phyloP scores from a whole-genome alignment of 805 yeast species.

The Wickerhamomyces queroliae region DNA sequence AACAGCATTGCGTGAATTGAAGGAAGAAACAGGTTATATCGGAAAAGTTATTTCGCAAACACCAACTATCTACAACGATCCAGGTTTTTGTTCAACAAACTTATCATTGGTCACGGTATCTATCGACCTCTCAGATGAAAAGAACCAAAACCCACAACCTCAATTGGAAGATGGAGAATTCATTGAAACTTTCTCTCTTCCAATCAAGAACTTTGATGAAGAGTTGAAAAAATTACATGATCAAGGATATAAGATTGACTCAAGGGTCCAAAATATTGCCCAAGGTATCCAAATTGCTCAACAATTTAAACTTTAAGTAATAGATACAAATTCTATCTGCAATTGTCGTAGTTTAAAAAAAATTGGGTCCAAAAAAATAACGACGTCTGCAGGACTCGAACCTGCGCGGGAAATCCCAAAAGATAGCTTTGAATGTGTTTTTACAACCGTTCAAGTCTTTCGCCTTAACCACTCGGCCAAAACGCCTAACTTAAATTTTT shows the following conservation, averaged over 20 bases:
- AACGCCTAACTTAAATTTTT: constrained; percentile 10
- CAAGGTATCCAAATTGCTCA: constrained; percentile 66
- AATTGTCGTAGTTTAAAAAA: background rate
- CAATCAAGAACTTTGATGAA: constrained; percentile 51
- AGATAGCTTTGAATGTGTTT: constrained; percentile 17
- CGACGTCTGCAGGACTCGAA: constrained; percentile 26
- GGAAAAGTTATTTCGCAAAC: constrained; percentile 51
- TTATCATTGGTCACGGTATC: constrained; percentile 72
- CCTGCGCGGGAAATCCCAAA: constrained; percentile 26
- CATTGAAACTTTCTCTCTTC: constrained; percentile 80
- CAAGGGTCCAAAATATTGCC: constrained; percentile 82
- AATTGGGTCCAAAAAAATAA: constrained; percentile 3
- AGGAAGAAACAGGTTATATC: constrained; percentile 89
- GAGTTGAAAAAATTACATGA: constrained; percentile 43
- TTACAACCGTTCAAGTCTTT: constrained; percentile 24
- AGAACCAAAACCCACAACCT: constrained; percentile 65
- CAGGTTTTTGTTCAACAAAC: constrained; percentile 89
- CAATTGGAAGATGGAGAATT: constrained; percentile 87
- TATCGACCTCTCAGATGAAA: constrained; percentile 61
- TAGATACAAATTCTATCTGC: background rate
- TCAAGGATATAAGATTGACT: constrained; percentile 78
- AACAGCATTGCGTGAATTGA: constrained; percentile 83
- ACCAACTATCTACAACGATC: constrained; percentile 62
- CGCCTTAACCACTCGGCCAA: constrained; percentile 27
- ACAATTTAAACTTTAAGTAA: constrained; percentile 17